Evolutionary conservation across 768 basidiomycete genomes (phyloP), one percentile per base, ranked within the genome.

Genomic region (Rhizopogon roseolus): DNA sequence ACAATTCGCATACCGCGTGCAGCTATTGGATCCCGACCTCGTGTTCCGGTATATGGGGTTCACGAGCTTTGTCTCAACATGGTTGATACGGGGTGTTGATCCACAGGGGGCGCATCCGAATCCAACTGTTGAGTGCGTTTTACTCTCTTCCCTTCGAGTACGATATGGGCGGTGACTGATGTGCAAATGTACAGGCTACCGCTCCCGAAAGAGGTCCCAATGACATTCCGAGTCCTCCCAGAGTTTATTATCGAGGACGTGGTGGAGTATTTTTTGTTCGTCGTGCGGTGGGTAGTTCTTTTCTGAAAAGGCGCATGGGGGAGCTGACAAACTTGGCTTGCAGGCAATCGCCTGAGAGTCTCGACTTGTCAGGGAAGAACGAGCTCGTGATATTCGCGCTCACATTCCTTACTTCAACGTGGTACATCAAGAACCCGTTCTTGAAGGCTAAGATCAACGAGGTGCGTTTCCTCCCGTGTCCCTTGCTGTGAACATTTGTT

Each of bases 361-460:
- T 98, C 49, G 88, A 93, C 54, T 71, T 90, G 46, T 77, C 87
- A 0, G 93, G 94, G 42, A 95, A 92, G 73, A 81, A 84, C 10
- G 93, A 94, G 59, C 73, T 98, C 13, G 73, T 98, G 60, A 81
- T 85, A 0, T 98, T 98, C 71, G 80, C 85, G 17, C 73, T 99
- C 60, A 93, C 92, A 2, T 98, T 98, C 78, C 73, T 99, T 56
- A 84, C 87, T 6, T 93, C 92, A 37, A 96, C 95, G 0, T 93
- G 92, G 82, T 98, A 94, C 67, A 95, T 99, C 78, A 97, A 97
- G 76, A 99, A 98, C 61, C 97, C 97, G 0, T 98, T 96, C 77
- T 68, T 99, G 62, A 98, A 98, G 71, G 84, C 93, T 17, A 96
- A 98, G 71, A 88, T 98, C 56, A 93, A 98, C 59, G 91, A 97